Evolutionary conservation across 1,139 yeast species (phyloP), one percentile per base, ranked within the genome.

Genomic region (Suhomyces anneliseae): DNA sequence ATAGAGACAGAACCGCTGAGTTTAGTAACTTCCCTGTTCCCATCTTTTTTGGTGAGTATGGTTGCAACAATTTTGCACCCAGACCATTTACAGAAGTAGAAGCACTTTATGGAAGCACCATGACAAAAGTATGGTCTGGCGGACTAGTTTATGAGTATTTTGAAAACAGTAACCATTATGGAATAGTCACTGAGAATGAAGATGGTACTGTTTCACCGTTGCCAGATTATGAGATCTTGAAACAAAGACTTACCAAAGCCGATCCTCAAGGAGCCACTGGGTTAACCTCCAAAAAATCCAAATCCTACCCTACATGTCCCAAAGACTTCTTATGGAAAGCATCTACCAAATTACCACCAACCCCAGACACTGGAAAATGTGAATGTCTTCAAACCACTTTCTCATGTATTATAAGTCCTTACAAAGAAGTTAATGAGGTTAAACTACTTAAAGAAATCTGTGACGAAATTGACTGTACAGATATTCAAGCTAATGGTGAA

Each of bases 11-110:
- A 54, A 79, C 85, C 0, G 54, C 67, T 8, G 80, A 78, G 51
- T 76, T 77, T 52, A 56, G 62, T 42, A 61, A 71, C 45, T 76
- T 64, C 52, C 79, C 83, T 0, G 70, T 78, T n/a, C 85, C 86
- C 0, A 69, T 80, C 0, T 80, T 82, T 56, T 81, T 82, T 58
- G 79, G 85, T 45, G 87, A 82, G 54, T 82, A 76, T 66, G 87
- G 87, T 7, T 82, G 87, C 59, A 82, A 82, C 55, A 52, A 57
- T 4, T 68, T 72, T 14, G 65, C 73, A 46, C 85, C 85, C 27
- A 67, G 87, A 44, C 85, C 85, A 1, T 82, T 82, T 54, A 80
- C 85, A 3, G 75, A 71, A 47, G 63, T 72, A 12, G 76, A 70
- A 46, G 70, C 72, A 5, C 50, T 72, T 14, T 71, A 61, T 48